Percentiles rank a stretch among this genome's conserved stretches.
phyloP scores from a whole-genome alignment of 208 protist genomes.

The Spongospora subterranea region DNA sequence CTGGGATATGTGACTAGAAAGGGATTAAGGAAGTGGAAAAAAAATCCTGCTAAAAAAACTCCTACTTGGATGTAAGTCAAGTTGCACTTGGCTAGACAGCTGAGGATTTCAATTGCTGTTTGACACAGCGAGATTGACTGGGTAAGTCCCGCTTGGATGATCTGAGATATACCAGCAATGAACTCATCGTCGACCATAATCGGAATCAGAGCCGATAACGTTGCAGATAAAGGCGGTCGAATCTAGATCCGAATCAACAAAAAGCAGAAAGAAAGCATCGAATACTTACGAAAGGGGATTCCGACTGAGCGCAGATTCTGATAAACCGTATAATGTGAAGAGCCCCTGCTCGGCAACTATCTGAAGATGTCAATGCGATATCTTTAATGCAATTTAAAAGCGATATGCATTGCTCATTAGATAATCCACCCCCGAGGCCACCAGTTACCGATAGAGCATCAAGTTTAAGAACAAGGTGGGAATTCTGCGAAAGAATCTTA shows the following conservation, averaged over 20 bases:
- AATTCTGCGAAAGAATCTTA: neutral
- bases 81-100: neutral
- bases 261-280: neutral
- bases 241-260: neutral
- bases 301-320: neutral
- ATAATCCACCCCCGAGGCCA: neutral
- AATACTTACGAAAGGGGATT: neutral
- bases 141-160: neutral
- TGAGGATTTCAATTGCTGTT: conserved; percentile 6
- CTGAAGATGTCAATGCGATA: neutral
- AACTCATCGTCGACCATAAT: neutral
- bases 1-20: neutral
- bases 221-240: neutral
- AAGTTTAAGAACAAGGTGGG: neutral
- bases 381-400: neutral
- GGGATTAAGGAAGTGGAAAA: neutral
- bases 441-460: neutral
- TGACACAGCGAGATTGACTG: neutral
- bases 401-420: neutral
- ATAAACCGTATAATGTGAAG: neutral
- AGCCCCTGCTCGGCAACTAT: neutral
- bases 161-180: neutral
- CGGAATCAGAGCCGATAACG: neutral
- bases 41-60: neutral
- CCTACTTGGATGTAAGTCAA: neutral